Percentiles rank a stretch among this genome's conserved stretches.
Evolutionary conservation across 2,329 filamentous ascomycete species (phyloP).

Genomic region (Helotiales sp.): DNA sequence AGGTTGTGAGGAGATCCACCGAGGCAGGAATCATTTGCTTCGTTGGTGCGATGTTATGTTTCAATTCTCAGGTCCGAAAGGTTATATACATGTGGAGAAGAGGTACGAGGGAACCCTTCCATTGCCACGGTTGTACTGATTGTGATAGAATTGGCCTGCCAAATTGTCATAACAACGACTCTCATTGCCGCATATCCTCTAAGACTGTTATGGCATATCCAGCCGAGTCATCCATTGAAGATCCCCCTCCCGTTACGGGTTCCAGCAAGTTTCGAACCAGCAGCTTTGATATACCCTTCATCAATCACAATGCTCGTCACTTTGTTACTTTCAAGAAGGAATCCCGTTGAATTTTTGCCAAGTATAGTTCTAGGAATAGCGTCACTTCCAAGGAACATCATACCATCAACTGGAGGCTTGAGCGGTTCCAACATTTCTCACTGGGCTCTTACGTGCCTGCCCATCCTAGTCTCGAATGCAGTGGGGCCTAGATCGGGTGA

Average conservation of each 20-base stretch:
- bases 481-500: slow-evolving; percentile 3
- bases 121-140: slow-evolving; percentile 28
- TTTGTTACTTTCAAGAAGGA: slow-evolving; percentile 70
- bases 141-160: slow-evolving; percentile 39
- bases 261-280: slow-evolving; percentile 84
- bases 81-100: slow-evolving; percentile 53
- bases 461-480: slow-evolving; percentile 51
- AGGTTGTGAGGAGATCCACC: slow-evolving; percentile 56
- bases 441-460: slow-evolving; percentile 77
- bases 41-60: slow-evolving; percentile 54
- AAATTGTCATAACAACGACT: slow-evolving; percentile 41
- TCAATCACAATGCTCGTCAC: slow-evolving; percentile 77
- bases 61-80: slow-evolving; percentile 51
- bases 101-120: slow-evolving; percentile 48
- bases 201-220: slow-evolving; percentile 56
- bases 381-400: slow-evolving; percentile 73
- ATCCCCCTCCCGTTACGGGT: slow-evolving; percentile 51
- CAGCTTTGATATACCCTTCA: slow-evolving; percentile 86
- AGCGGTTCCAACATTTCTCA: slow-evolving; percentile 71
- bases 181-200: slow-evolving; percentile 63
- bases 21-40: slow-evolving; percentile 58
- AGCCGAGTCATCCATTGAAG: slow-evolving; percentile 33
- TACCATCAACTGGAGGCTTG: slow-evolving; percentile 64
- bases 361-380: slow-evolving; percentile 84
- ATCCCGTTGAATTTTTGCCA: slow-evolving; percentile 67